A percentile compares a stretch with the other conserved stretches of the same genome.
These are phyloP conservation scores for Hemerocallis citrina DNA, from an alignment of 106 monocot genomes.

Conservation along the genomic window DNA sequence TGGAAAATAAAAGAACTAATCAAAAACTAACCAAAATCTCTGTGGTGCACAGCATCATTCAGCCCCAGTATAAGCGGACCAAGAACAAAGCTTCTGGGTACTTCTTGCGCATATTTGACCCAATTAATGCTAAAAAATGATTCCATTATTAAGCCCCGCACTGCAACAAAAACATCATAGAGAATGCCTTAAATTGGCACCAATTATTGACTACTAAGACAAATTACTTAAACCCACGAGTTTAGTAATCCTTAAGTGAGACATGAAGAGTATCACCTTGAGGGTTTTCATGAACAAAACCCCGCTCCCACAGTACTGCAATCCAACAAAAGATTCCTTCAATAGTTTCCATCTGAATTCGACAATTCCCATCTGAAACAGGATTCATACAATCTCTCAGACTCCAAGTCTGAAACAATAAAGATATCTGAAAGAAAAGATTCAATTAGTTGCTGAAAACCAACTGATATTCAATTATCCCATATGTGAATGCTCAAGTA, in stretches of 20 bases:
- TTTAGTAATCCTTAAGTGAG: neutral
- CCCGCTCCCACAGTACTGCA: conserved; percentile 86
- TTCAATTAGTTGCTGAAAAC: neutral
- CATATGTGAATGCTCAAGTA: neutral
- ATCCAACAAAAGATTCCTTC: conserved; percentile 64
- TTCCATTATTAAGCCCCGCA: conserved; percentile 79
- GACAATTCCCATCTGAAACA: conserved; percentile 3
- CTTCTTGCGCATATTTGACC: conserved; percentile 35
- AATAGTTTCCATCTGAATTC: conserved; percentile 55
- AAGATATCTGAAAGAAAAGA: conserved; percentile 41
- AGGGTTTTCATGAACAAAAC: conserved; percentile 85
- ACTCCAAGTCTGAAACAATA: conserved; percentile 46
- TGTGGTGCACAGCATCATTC: conserved; percentile 86
- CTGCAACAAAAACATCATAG: conserved; percentile 28
- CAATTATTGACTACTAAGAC: neutral
- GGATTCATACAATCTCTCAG: neutral
- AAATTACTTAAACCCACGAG: neutral
- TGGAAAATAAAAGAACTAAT: conserved; percentile 1
- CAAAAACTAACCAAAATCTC: conserved; percentile 69
- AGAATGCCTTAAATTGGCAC: neutral
- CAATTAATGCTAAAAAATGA: conserved; percentile 77
- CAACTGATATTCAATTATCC: neutral
- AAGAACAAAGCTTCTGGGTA: conserved; percentile 64
- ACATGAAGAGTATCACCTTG: conserved; percentile 36
- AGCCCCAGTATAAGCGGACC: conserved; percentile 60